phyloP scores from a whole-genome alignment of 2,329 filamentous ascomycete genomes.

The Eutypella sp. region DNA sequence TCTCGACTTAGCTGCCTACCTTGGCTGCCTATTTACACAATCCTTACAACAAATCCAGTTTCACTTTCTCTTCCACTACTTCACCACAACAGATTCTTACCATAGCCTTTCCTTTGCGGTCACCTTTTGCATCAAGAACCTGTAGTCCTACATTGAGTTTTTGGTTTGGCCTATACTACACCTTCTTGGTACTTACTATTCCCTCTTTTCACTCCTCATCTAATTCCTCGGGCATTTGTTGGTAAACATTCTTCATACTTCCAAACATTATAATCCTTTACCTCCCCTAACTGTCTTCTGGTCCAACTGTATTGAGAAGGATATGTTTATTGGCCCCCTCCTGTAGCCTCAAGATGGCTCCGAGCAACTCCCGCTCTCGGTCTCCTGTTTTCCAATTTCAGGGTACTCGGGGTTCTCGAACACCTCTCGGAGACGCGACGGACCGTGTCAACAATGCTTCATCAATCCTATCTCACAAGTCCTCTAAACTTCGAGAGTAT shows the following conservation, averaged over 20 bases:
- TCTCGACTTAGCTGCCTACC: no score
- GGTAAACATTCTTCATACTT: neutral
- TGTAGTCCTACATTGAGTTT: neutral
- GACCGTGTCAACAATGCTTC: slow-evolving; percentile 21
- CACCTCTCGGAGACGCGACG: slow-evolving; percentile 26
- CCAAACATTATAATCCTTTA: neutral
- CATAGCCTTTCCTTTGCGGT: neutral
- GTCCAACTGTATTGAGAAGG: neutral
- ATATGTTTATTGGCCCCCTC: slow-evolving; percentile 1
- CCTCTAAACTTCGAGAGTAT: slow-evolving; percentile 3
- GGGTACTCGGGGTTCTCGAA: slow-evolving; percentile 12
- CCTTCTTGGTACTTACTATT: neutral
- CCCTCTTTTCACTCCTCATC: no score
- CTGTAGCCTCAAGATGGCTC: slow-evolving; percentile 2
- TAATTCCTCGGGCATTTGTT: no score
- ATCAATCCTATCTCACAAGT: slow-evolving; percentile 13
- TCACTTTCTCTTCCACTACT: neutral
- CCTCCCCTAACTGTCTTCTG: neutral
- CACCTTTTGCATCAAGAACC: neutral
- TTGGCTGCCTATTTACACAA: no score
- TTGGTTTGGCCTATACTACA: neutral
- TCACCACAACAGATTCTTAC: neutral
- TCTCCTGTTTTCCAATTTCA: no score
- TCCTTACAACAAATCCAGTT: no score
- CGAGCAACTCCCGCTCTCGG: slow-evolving; percentile 22